These are phyloP conservation scores for Elsinoe perseae DNA, from an alignment of 2,329 filamentous ascomycete species.

Conservation along the genomic window DNA sequence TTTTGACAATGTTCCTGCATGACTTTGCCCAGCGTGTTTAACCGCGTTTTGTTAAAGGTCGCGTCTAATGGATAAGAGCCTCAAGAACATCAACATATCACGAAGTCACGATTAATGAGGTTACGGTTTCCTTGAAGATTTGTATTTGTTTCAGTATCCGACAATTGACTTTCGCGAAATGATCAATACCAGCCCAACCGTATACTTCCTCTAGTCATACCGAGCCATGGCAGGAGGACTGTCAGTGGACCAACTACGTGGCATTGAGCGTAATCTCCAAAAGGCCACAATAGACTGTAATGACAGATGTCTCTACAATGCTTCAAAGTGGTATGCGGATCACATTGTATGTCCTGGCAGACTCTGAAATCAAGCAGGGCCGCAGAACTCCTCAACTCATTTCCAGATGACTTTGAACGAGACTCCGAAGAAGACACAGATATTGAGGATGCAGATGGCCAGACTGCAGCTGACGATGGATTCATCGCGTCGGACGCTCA, in stretches of 20 bases:
- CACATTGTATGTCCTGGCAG: constrained; percentile 20
- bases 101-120: constrained; percentile 3
- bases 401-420: constrained; percentile 50
- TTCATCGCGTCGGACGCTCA: constrained; percentile 1
- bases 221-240: constrained; percentile 5
- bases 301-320: constrained; percentile 90
- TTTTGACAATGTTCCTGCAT: not conserved
- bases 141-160: too few relatives aligned
- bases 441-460: constrained; percentile 41
- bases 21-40: constrained; percentile 5
- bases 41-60: constrained; percentile 10
- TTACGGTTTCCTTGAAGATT: not conserved
- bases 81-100: not conserved
- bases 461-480: not conserved
- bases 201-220: too few relatives aligned
- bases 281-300: constrained; percentile 85
- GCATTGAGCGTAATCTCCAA: constrained; percentile 50
- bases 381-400: constrained; percentile 82
- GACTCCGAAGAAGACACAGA: constrained; percentile 53
- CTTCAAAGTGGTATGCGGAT: constrained; percentile 73
- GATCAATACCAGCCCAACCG: too few relatives aligned
- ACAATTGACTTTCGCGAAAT: too few relatives aligned
- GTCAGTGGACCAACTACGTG: not conserved
- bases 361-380: constrained; percentile 53
- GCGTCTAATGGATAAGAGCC: not conserved